phyloP scores from a whole-genome alignment of 106 monocot species.

The Dioscorea dumetorum region DNA sequence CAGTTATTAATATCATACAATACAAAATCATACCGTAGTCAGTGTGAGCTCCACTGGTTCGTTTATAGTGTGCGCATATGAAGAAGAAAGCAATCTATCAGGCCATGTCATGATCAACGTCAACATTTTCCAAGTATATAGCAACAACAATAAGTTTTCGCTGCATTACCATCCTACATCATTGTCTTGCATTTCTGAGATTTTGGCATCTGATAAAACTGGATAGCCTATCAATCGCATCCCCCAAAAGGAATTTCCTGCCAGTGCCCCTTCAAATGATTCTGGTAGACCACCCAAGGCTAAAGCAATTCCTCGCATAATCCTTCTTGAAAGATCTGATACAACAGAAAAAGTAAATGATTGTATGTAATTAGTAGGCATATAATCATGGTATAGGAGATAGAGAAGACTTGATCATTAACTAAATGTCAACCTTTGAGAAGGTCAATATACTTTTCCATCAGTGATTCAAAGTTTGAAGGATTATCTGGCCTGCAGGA shows the following conservation, averaged over 20 bases:
- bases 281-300: slow-evolving; percentile 64
- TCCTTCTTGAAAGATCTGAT: slow-evolving; percentile 88
- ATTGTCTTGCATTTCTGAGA: slow-evolving; percentile 20
- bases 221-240: slow-evolving; percentile 88
- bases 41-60: slow-evolving; percentile 90
- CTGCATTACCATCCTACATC: slow-evolving; percentile 97
- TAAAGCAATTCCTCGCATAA: slow-evolving; percentile 92
- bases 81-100: slow-evolving; percentile 5
- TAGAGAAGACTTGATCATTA: no score
- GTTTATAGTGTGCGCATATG: slow-evolving; percentile 6
- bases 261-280: slow-evolving; percentile 76
- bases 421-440: slow-evolving; percentile 35
- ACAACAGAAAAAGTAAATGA: not conserved
- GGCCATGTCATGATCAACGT: not conserved
- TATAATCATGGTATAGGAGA: no score
- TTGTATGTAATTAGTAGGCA: no score
- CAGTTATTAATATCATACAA: not conserved
- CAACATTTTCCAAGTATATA: not conserved
- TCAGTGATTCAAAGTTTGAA: slow-evolving; percentile 45
- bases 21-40: slow-evolving; percentile 74
- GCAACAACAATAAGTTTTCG: not conserved
- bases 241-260: slow-evolving; percentile 88
- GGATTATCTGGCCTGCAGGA: slow-evolving; percentile 70
- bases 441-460: slow-evolving; percentile 66
- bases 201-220: slow-evolving; percentile 26